These are phyloP conservation scores for Psidium friedrichsthalianum DNA, from an alignment of 345 rosid species.

Conservation along the genomic window DNA sequence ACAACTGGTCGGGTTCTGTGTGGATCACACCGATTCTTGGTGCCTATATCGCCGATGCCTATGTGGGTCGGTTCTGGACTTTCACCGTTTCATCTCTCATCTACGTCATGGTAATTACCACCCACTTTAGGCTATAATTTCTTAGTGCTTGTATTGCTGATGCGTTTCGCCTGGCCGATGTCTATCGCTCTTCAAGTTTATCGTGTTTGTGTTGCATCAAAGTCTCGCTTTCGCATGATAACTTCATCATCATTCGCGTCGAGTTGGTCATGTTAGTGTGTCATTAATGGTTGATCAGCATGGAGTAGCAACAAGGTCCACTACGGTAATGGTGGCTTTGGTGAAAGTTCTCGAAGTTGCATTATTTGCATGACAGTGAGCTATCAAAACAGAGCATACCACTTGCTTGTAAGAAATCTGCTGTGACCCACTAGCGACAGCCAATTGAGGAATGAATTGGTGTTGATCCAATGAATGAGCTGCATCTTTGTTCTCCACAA, in stretches of 20 bases:
- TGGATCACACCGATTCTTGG: slow-evolving; percentile 92
- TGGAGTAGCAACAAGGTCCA: neutral
- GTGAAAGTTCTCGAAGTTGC: neutral
- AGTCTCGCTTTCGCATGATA: neutral
- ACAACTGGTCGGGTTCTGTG: slow-evolving; percentile 85
- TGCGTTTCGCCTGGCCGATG: neutral
- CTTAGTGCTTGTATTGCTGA: neutral
- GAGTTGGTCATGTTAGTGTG: neutral
- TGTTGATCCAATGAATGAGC: neutral
- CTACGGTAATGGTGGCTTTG: neutral
- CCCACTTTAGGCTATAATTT: neutral
- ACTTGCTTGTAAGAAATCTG: slow-evolving; percentile 12
- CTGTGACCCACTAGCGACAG: slow-evolving; percentile 3
- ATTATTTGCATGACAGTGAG: neutral
- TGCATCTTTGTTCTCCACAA: slow-evolving; percentile 7
- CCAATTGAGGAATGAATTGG: neutral
- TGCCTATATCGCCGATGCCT: slow-evolving; percentile 82
- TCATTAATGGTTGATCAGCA: neutral
- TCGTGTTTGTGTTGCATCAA: neutral
- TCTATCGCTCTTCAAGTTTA: neutral
- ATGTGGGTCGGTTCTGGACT: slow-evolving; percentile 92
- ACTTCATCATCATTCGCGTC: neutral
- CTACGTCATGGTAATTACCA: slow-evolving; percentile 47
- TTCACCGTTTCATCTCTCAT: slow-evolving; percentile 79
- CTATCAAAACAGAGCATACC: neutral